Base-by-base conservation (phyloP, 208 protist genomes). In the Trypanosoma lewisi region DNA sequence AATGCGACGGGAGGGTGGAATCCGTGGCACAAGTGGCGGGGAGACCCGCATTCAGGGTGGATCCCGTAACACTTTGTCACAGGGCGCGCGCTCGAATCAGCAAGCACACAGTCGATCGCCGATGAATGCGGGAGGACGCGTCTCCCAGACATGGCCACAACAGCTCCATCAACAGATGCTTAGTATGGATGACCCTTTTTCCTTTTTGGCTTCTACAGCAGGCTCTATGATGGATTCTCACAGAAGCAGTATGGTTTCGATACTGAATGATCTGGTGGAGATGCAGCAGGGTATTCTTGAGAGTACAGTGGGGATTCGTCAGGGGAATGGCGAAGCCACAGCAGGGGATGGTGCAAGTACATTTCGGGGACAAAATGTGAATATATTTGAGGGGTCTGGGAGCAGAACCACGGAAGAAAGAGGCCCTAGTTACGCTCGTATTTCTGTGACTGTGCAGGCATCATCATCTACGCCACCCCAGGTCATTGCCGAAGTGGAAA, bases 401-500 rank as follows among this genome's bases (percentile, higher is more conserved):
- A n/a, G n/a, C n/a, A n/a, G n/a, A 33, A 33, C 48, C 5, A 12
- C 6, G 4, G 48, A 25, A 33, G 21, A n/a, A 28, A 30, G 27
- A 34, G 55, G 41, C 23, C 6, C 3, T 19, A 12, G 37, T 19
- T 65, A 48, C 36, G 48, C 47, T 30, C 49, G 51, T 25, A 17
- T 58, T 67, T 5, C 8, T 6, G 51, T 67, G 28, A 36, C 42
- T 4, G 42, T 56, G 27, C 42, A 31, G 8, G 23, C 19, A 19
- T 25, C 39, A n/a, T 49, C 51, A 28, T 17, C 7, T 36, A n/a
- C 42, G 8, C 11, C 52, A 47, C 53, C 63, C 19, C 63, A 33
- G 23, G 27, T 59, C 42, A 48, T 42, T 16, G 45, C 42, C 4
- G n/a, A 31, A 6, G 42, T 52, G 9, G 33, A 54, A 30, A 21